A percentile compares a stretch with the other conserved stretches of the same genome.
Evolutionary conservation across 2,329 filamentous ascomycete genomes (phyloP).

Genomic region (Shiraia sp.): DNA sequence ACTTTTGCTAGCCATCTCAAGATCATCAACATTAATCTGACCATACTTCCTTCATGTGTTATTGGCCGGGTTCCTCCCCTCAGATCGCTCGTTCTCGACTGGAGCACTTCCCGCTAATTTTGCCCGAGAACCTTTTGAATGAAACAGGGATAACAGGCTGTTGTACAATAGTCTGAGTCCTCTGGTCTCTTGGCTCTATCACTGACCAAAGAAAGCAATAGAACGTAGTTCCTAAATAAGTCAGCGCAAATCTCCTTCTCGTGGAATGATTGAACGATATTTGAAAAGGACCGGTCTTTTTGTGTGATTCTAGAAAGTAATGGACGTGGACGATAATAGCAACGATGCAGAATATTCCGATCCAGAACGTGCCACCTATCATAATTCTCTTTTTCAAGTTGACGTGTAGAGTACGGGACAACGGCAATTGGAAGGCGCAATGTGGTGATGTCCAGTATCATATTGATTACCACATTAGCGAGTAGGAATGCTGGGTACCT

Average conservation of each 20-base stretch:
- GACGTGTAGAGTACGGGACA: not conserved
- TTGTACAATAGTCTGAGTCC: not conserved
- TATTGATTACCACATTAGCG: not conserved
- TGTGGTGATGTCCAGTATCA: not conserved
- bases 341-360: constrained; percentile 1
- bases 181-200: not conserved
- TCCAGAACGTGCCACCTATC: not conserved
- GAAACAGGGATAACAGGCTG: not conserved
- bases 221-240: not conserved
- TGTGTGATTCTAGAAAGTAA: not conserved
- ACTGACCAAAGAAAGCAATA: constrained; percentile 1
- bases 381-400: not conserved
- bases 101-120: not conserved
- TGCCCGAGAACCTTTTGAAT: not conserved
- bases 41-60: not conserved
- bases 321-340: not conserved
- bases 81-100: no score
- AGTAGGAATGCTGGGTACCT: not conserved
- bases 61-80: no score
- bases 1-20: not conserved
- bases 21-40: not conserved
- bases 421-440: not conserved
- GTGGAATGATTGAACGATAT: not conserved
- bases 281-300: not conserved
- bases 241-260: not conserved